These are phyloP conservation scores for Colletotrichum phormii DNA, from an alignment of 2,329 filamentous ascomycete species.

Conservation along the genomic window DNA sequence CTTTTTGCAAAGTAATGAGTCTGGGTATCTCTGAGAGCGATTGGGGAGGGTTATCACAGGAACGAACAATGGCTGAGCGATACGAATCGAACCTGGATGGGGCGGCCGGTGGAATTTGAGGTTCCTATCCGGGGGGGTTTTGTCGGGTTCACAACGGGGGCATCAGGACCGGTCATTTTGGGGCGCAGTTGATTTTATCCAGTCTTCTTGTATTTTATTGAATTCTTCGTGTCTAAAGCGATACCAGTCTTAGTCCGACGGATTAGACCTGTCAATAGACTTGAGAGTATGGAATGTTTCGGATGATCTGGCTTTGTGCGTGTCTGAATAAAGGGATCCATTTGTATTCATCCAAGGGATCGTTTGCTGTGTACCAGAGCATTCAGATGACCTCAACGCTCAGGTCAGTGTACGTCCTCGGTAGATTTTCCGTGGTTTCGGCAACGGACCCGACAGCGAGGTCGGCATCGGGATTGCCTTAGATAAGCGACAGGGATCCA, in stretches of 20 bases:
- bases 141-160: slow-evolving; percentile 5
- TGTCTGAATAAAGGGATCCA: background rate
- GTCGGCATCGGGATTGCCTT: slow-evolving; percentile 9
- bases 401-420: background rate
- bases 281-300: slow-evolving; percentile 3
- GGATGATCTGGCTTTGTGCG: background rate
- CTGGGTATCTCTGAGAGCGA: background rate
- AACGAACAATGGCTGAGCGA: slow-evolving; percentile 4
- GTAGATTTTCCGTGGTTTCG: slow-evolving; percentile 5
- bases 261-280: slow-evolving; percentile 36
- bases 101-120: slow-evolving; percentile 3
- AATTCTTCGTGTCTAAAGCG: slow-evolving; percentile 28
- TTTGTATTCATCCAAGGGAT: background rate
- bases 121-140: background rate
- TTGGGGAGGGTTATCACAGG: background rate
- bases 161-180: slow-evolving; percentile 12
- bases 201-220: slow-evolving; percentile 35
- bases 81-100: background rate
- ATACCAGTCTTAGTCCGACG: slow-evolving; percentile 32
- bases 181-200: slow-evolving; percentile 14
- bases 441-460: background rate
- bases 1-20: slow-evolving; percentile 10
- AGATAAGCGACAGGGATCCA: background rate
- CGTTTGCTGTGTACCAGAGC: background rate
- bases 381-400: background rate